Evolutionary conservation across 768 basidiomycete genomes (phyloP).

Genomic region (Leccinum fibrillosum): DNA sequence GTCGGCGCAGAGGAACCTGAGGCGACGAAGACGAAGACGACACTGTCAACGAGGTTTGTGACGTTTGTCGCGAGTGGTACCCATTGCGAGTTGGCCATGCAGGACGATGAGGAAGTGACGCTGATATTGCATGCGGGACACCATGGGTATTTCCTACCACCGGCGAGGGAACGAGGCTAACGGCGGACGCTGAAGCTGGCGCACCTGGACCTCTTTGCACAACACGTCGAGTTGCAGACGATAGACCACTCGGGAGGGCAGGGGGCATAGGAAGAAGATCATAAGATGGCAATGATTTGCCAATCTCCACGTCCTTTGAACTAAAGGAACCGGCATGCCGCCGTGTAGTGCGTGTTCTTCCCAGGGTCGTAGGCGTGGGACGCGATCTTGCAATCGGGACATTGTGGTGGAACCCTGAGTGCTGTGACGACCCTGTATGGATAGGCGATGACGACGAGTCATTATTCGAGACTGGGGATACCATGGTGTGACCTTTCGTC

Average conservation of each 20-base stretch:
- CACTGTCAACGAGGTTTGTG: conserved; percentile 40
- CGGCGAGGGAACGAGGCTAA: conserved; percentile 14
- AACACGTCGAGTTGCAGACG: conserved; percentile 40
- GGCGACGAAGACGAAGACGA: conserved; percentile 37
- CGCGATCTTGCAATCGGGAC: conserved; percentile 31
- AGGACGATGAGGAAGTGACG: conserved; percentile 13
- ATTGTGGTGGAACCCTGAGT: conserved; percentile 19
- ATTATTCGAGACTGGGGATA: conserved; percentile 20
- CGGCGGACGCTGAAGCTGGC: conserved; percentile 30
- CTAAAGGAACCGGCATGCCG: conserved; percentile 96
- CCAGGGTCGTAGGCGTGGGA: conserved; percentile 28
- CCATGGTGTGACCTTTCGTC: conserved; percentile 23
- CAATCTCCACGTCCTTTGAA: conserved; percentile 85
- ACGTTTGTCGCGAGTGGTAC: conserved; percentile 42
- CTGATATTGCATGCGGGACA: conserved; percentile 6
- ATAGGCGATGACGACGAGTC: conserved; percentile 29
- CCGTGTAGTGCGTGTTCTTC: conserved; percentile 55
- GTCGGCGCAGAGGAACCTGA: conserved; percentile 24
- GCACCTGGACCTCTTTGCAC: conserved; percentile 48
- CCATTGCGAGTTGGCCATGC: conserved; percentile 9
- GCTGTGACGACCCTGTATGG: conserved; percentile 25
- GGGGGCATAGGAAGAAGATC: conserved; percentile 35
- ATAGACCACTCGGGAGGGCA: conserved; percentile 23
- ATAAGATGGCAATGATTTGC: conserved; percentile 73
- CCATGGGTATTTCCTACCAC: conserved; percentile 4